Evolutionary conservation across 2,329 filamentous ascomycete species (phyloP), one percentile per base, ranked within the genome.

Genomic region (Cylindrodendrum hubeiense): DNA sequence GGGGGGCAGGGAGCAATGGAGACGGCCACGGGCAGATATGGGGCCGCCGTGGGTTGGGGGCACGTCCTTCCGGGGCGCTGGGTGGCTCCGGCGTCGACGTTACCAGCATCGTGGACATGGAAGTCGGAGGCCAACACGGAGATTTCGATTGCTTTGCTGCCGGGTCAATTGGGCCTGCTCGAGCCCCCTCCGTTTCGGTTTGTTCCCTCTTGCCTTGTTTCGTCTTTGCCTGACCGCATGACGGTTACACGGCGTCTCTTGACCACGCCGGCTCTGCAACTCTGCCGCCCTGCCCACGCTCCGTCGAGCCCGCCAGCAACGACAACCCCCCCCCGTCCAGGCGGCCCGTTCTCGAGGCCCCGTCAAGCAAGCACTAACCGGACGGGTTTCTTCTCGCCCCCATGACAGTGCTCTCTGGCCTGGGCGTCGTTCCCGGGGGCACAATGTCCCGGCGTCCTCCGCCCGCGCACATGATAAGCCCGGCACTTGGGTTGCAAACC

Each of bases 401-500:
- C n/a, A n/a, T n/a, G n/a, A n/a, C n/a, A n/a, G n/a, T n/a, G n/a
- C n/a, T n/a, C n/a, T n/a, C n/a, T n/a, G n/a, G n/a, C n/a, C n/a
- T n/a, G 52, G 41, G 28, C 41, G 12, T 24, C 21, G 21, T 41
- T 41, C 39, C 39, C 39, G n/a, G 39, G 39, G 28, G 28, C 39
- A n/a, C 13, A 51, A 28, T 47, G 44, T 47, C 44, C 19, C 44
- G 44, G 44, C 37, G 37, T 39, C 49, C 46, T 51, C 56, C 56
- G 47, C 22, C 15, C 10, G 46, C 46, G n/a, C 26, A 47, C 46
- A 51, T 51, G 47, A 51, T 34, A 30, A 47, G 44, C 26, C 41
- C 47, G 49, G 49, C 49, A 51, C 49, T 49, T 30, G 26, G 15
- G 37, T 39, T 30, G 12, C 28, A 30, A 9, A 30, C 28, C 2